Conservation (phyloP, 805 yeast genomes). For the Saccharomycopsis javanensis region DNA sequence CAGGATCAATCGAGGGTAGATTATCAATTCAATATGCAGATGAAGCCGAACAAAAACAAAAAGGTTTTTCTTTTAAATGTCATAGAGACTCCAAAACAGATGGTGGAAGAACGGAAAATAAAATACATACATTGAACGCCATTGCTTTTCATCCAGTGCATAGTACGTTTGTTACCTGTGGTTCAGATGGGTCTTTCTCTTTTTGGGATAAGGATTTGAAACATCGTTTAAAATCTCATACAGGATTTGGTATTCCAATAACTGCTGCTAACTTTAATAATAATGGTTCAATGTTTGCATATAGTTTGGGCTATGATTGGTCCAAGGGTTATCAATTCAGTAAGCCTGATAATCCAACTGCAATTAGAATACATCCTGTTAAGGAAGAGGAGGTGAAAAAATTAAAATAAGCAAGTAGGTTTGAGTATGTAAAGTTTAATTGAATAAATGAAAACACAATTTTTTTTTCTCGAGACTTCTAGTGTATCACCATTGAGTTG, state of each 20-base stretch:
- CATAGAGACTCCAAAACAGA: conserved; percentile 66
- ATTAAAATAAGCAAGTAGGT: not conserved
- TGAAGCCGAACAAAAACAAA: conserved; percentile 60
- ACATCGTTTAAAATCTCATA: conserved; percentile 76
- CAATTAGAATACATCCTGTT: conserved; percentile 73
- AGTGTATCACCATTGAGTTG: too few species aligned
- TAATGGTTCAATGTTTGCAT: conserved; percentile 77
- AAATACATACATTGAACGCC: conserved; percentile 70
- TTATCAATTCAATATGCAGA: conserved; percentile 91
- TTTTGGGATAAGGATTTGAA: conserved; percentile 95
- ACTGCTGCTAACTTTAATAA: conserved; percentile 74
- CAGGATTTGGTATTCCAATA: conserved; percentile 56
- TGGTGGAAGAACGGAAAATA: conserved; percentile 44
- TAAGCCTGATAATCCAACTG: conserved; percentile 63
- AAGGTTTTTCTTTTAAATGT: conserved; percentile 87
- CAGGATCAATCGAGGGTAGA: conserved; percentile 91
- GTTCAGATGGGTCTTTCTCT: conserved; percentile 87
- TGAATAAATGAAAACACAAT: too few species aligned
- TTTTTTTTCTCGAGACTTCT: too few species aligned
- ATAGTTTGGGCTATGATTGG: conserved; percentile 94
- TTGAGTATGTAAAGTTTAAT: not conserved
- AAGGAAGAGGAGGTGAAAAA: conserved; percentile 65
- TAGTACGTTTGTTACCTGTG: conserved; percentile 91
- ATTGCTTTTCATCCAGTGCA: conserved; percentile 76
- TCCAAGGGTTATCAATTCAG: conserved; percentile 77